A percentile compares a stretch with the other conserved stretches of the same genome.
Evolutionary conservation across 495 filamentous ascomycete genomes (phyloP).

Genomic region (Aspergillus wentii): DNA sequence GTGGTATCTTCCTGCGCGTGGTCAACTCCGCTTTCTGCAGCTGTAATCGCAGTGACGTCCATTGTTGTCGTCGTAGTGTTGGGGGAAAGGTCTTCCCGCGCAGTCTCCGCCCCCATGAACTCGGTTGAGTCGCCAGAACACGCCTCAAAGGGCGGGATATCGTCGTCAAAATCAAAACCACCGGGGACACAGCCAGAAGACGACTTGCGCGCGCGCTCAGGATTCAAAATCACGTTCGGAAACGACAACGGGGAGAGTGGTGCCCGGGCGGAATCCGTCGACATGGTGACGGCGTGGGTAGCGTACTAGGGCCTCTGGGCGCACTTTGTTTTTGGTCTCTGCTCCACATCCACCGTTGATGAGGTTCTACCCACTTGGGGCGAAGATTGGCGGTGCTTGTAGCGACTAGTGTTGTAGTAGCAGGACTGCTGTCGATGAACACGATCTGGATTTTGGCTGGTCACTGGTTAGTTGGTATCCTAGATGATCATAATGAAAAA

Average conservation of each 20-base stretch:
- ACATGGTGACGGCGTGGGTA: slow-evolving; percentile 41
- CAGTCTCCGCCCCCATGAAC: slow-evolving; percentile 34
- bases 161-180: slow-evolving; percentile 30
- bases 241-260: slow-evolving; percentile 11
- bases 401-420: too few relatives aligned
- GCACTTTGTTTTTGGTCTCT: slow-evolving; percentile 26
- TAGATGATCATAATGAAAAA: too few relatives aligned
- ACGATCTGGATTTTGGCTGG: too few relatives aligned
- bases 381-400: not conserved
- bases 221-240: slow-evolving; percentile 6
- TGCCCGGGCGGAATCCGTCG: slow-evolving; percentile 24
- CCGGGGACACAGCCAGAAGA: slow-evolving; percentile 25
- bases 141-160: slow-evolving; percentile 32
- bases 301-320: slow-evolving; percentile 11
- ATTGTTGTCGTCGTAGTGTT: too few relatives aligned
- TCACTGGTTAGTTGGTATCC: too few relatives aligned
- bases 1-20: slow-evolving; percentile 14
- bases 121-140: slow-evolving; percentile 24
- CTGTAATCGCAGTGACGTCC: slow-evolving; percentile 14
- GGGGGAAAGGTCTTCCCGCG: slow-evolving; percentile 22
- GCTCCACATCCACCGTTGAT: slow-evolving; percentile 21
- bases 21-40: slow-evolving; percentile 10
- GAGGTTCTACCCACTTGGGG: slow-evolving; percentile 14
- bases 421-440: too few relatives aligned
- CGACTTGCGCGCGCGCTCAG: slow-evolving; percentile 17